These are phyloP conservation scores for Arachnopeziza araneosa DNA, from an alignment of 2,329 filamentous ascomycete species.

Conservation along the genomic window DNA sequence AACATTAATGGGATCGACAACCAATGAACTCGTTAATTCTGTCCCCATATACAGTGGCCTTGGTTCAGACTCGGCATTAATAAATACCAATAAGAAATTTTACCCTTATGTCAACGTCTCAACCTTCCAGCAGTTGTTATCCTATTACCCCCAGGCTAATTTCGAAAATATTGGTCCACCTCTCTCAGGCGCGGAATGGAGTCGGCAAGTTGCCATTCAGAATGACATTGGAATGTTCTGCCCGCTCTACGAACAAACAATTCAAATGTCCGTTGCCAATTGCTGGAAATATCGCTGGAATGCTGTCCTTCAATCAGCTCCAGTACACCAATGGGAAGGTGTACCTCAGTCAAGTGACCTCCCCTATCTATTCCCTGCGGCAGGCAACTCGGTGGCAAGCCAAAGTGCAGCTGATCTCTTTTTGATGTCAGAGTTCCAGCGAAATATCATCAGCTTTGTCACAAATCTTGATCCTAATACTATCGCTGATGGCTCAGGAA, in stretches of 20 bases:
- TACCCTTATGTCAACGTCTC: slow-evolving; percentile 3
- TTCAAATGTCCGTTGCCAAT: slow-evolving; percentile 6
- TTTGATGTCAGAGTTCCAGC: slow-evolving; percentile 7
- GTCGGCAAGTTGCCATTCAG: slow-evolving; percentile 10
- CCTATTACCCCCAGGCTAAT: slow-evolving; percentile 4
- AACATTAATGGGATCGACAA: slow-evolving; percentile 10
- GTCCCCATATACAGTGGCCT: slow-evolving; percentile 6
- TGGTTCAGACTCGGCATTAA: slow-evolving; percentile 2
- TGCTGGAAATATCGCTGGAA: slow-evolving; percentile 11
- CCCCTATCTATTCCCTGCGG: slow-evolving; percentile 6
- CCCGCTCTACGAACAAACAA: slow-evolving; percentile 3
- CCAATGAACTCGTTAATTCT: slow-evolving; percentile 7
- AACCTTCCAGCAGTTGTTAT: slow-evolving; percentile 3
- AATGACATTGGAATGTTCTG: slow-evolving; percentile 15
- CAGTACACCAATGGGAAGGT: neutral
- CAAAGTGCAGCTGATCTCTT: slow-evolving; percentile 3
- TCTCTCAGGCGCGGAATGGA: slow-evolving; percentile 9
- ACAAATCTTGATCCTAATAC: slow-evolving; percentile 6
- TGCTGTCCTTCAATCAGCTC: slow-evolving; percentile 6
- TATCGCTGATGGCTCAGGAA: neutral
- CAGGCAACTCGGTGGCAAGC: neutral
- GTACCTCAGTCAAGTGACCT: slow-evolving; percentile 12
- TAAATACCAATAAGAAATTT: neutral
- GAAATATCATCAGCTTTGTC: slow-evolving; percentile 9
- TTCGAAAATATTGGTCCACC: slow-evolving; percentile 12